Percentiles rank a stretch among this genome's conserved stretches.
These are phyloP conservation scores for Meyerozyma smithsonii DNA, from an alignment of 1,139 yeast species.

Conservation along the genomic window DNA sequence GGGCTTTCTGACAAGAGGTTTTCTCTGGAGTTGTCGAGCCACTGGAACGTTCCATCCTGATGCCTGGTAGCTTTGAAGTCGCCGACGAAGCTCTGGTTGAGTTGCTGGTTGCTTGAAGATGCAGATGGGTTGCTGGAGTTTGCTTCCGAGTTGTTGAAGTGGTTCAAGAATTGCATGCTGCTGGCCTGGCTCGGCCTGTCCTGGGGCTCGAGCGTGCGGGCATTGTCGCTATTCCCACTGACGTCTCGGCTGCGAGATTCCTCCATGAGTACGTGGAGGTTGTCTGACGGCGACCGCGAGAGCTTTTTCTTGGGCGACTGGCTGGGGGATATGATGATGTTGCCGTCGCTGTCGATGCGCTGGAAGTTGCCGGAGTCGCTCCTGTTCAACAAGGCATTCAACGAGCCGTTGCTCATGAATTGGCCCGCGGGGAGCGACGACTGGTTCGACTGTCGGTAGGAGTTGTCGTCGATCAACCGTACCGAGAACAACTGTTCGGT, in stretches of 20 bases:
- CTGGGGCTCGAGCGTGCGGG: slow-evolving; percentile 4
- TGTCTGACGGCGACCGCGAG: slow-evolving; percentile 24
- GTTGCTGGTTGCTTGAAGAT: slow-evolving; percentile 15
- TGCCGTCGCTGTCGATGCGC: slow-evolving; percentile 52
- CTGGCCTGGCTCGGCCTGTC: slow-evolving; percentile 15
- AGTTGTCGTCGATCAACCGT: slow-evolving; percentile 61
- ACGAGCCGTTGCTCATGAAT: slow-evolving; percentile 27
- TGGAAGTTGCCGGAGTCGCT: slow-evolving; percentile 43
- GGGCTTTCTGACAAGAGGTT: background rate
- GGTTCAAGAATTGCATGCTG: slow-evolving; percentile 22
- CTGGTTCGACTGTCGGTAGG: slow-evolving; percentile 23
- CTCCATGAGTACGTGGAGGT: slow-evolving; percentile 29
- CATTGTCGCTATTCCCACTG: background rate
- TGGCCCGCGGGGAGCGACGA: slow-evolving; percentile 20
- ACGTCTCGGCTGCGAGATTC: slow-evolving; percentile 15
- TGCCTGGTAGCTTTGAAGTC: slow-evolving; percentile 27
- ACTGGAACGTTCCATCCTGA: slow-evolving; percentile 24
- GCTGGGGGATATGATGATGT: slow-evolving; percentile 25
- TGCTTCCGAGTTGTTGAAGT: slow-evolving; percentile 12
- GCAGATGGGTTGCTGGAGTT: slow-evolving; percentile 16
- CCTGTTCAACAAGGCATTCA: slow-evolving; percentile 25
- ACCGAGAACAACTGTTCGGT: slow-evolving; percentile 82
- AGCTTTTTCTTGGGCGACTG: slow-evolving; percentile 11
- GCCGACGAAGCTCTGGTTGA: slow-evolving; percentile 13
- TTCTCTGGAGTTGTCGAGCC: slow-evolving; percentile 16